Base-by-base conservation (phyloP, 257 asterid species). In the Echites panduratus region DNA sequence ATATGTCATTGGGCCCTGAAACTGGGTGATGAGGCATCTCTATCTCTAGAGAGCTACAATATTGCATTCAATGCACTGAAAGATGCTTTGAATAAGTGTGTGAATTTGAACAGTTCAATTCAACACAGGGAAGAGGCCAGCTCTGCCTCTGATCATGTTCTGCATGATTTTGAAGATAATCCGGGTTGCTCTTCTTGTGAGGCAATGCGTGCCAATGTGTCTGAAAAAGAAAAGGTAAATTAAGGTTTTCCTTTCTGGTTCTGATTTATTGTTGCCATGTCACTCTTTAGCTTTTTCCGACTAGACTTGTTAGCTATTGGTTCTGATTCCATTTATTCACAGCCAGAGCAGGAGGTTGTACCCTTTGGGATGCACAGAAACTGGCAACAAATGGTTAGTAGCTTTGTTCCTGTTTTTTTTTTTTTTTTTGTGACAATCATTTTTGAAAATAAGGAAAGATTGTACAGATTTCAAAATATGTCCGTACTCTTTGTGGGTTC, bases 11-110 rank as follows among this genome's bases (percentile, higher is more conserved):
- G 85, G 76, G 95, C 96, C 38, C 79, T 91, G 74, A 88, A 82
- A 80, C 78, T 94, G 85, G 79, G 91, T 22, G 99, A 94, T 80
- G 99, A 91, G 88, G 97, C 96, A 61, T 94, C 97, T 1, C 81
- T 89, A 70, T 94, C 96, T 19, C 92, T 87, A 74, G 99, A 94
- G 78, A 89, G 92, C 72, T 88, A 86, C 56, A 79, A 59, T 79
- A 59, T 86, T 73, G 82, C 88, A 0, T 81, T 85, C 49, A 93
- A 93, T 70, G 90, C 95, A 19, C 81, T 94, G 59, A 93, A 88
- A 74, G 95, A 87, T 54, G 95, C 97, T 54, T 87, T 88, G 74
- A 92, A 86, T 74, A 88, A 86, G 82, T 91, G 96, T 83, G 75
- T 79, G 83, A 82, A 81, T 77, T 80, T 86, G 56, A 93, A 88